phyloP scores from a whole-genome alignment of 1,139 yeast genomes.

The Fermentozyma sake region DNA sequence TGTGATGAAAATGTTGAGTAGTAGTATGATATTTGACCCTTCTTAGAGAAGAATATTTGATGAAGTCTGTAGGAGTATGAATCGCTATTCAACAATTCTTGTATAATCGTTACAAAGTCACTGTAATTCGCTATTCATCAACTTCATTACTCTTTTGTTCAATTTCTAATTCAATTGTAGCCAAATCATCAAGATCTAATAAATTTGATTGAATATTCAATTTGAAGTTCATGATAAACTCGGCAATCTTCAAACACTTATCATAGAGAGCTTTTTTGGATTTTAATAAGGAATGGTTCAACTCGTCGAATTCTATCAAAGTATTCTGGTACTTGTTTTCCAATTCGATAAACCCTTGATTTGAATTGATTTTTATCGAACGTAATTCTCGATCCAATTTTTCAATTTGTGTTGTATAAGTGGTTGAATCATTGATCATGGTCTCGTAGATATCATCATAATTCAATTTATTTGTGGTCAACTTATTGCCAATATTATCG shows the following conservation, averaged over 20 bases:
- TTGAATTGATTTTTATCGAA: constrained; percentile 46
- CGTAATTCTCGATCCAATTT: constrained; percentile 59
- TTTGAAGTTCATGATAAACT: constrained; percentile 60
- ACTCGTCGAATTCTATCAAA: constrained; percentile 51
- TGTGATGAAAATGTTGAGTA: too few species aligned
- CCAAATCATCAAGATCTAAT: constrained; percentile 49
- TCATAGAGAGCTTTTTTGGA: constrained; percentile 48
- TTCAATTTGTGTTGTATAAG: constrained; percentile 62
- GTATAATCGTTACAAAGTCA: too few species aligned
- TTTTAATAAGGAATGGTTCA: constrained; percentile 43
- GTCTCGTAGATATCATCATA: constrained; percentile 58
- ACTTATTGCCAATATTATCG: constrained; percentile 57
- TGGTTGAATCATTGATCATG: constrained; percentile 50
- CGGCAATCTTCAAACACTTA: constrained; percentile 54
- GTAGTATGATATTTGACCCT: too few species aligned
- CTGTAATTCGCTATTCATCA: not conserved
- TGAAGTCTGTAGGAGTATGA: too few species aligned
- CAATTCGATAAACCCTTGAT: constrained; percentile 51
- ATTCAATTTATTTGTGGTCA: constrained; percentile 48
- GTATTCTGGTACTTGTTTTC: constrained; percentile 56
- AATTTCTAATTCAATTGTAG: constrained; percentile 33
- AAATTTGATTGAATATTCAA: constrained; percentile 56
- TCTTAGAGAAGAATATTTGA: too few species aligned
- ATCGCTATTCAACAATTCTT: too few species aligned
- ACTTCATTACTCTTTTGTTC: constrained; percentile 11